Conservation (phyloP, 2,329 filamentous ascomycete genomes). For the Aspergillus piperis region DNA sequence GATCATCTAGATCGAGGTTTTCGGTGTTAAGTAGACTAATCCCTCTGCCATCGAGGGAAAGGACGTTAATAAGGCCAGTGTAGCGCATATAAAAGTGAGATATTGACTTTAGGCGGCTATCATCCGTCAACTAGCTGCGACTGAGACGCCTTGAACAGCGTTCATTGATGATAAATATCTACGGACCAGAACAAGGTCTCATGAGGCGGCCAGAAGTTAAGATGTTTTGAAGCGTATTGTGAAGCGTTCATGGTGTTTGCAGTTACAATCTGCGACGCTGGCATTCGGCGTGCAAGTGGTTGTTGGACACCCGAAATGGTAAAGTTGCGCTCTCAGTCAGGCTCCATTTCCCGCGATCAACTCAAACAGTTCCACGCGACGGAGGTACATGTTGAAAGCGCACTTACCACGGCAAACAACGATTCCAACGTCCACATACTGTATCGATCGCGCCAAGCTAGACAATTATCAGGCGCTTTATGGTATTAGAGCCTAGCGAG, state of each 20-base stretch:
- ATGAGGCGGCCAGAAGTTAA: not conserved
- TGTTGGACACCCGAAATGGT: not conserved
- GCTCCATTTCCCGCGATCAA: conserved; percentile 2
- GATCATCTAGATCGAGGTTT: not conserved
- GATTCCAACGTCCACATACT: not conserved
- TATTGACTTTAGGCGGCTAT: no score
- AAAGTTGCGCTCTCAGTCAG: not conserved
- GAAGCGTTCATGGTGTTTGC: not conserved
- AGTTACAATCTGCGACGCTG: not conserved
- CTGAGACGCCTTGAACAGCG: no score
- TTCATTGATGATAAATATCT: not conserved
- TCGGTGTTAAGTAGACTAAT: not conserved
- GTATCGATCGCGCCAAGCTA: no score
- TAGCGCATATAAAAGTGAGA: not conserved
- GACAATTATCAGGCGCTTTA: not conserved
- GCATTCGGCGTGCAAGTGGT: not conserved
- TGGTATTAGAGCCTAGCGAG: not conserved
- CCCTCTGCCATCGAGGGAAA: not conserved
- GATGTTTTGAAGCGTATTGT: not conserved
- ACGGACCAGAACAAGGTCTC: not conserved
- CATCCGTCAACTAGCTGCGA: no score
- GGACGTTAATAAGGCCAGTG: not conserved
- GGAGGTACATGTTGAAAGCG: not conserved
- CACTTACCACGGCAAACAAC: not conserved
- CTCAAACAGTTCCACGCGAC: conserved; percentile 1